phyloP scores from a whole-genome alignment of 371 early-diverging fungal species.

The Enterocytospora artemiae region DNA sequence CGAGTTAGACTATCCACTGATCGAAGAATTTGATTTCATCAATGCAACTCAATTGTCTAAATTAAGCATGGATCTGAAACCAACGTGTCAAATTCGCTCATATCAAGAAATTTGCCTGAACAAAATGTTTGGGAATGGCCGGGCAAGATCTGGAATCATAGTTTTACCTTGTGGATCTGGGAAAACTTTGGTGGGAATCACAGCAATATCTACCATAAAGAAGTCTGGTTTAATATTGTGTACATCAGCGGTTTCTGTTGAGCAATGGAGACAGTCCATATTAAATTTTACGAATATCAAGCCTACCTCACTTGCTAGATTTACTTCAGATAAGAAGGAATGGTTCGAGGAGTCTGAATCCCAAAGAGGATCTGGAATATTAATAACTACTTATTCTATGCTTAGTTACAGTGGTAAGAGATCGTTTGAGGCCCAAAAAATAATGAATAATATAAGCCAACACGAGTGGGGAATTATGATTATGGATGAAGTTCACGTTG shows the following conservation, averaged over 20 bases:
- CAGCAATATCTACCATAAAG: slow-evolving; percentile 93
- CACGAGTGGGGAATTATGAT: slow-evolving; percentile 95
- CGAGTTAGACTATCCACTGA: slow-evolving; percentile 83
- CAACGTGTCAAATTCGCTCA: slow-evolving; percentile 81
- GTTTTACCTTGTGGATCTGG: slow-evolving; percentile 97
- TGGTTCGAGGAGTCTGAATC: slow-evolving; percentile 52
- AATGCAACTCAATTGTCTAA: slow-evolving; percentile 62
- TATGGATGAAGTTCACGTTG: slow-evolving; percentile 97
- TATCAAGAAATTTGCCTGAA: slow-evolving; percentile 94
- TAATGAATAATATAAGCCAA: slow-evolving; percentile 79
- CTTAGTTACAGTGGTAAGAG: slow-evolving; percentile 82
- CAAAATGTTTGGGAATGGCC: slow-evolving; percentile 96
- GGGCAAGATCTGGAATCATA: slow-evolving; percentile 94
- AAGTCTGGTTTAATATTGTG: slow-evolving; percentile 88
- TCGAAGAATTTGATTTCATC: slow-evolving; percentile 96
- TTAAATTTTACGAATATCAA: slow-evolving; percentile 80
- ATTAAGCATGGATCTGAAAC: slow-evolving; percentile 83
- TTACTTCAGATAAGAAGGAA: slow-evolving; percentile 89
- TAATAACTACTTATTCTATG: slow-evolving; percentile 96
- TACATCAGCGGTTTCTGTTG: slow-evolving; percentile 85
- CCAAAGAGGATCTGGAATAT: slow-evolving; percentile 70
- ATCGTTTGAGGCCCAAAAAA: slow-evolving; percentile 80
- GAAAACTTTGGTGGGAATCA: slow-evolving; percentile 96
- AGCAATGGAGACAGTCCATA: slow-evolving; percentile 95
- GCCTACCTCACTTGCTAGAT: slow-evolving; percentile 77